Conservation (phyloP, 2,329 filamentous ascomycete genomes). For the Coniochaeta prunicola region DNA sequence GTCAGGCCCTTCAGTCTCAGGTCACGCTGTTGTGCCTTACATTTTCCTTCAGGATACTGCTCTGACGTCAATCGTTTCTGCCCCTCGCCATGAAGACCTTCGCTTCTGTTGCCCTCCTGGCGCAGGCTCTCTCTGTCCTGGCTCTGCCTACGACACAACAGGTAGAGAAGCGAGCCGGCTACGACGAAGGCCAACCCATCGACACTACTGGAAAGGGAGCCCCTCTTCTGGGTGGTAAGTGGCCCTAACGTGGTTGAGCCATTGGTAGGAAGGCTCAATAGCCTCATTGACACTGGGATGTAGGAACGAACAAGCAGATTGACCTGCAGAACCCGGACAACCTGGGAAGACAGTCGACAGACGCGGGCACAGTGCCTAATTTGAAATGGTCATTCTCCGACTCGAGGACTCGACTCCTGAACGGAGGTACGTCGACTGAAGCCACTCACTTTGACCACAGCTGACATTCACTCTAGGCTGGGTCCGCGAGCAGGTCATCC, state of each 20-base stretch:
- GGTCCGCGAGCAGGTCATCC: slow-evolving; percentile 58
- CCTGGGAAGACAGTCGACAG: slow-evolving; percentile 53
- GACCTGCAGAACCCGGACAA: slow-evolving; percentile 59
- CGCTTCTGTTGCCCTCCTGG: not conserved
- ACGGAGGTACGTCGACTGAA: slow-evolving; percentile 31
- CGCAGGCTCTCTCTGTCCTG: not conserved
- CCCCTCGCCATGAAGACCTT: not conserved
- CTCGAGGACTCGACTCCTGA: slow-evolving; percentile 54
- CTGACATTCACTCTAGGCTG: slow-evolving; percentile 32
- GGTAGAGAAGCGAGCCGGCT: slow-evolving; percentile 15
- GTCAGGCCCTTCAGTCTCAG: not conserved
- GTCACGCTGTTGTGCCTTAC: not conserved
- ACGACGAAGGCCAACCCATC: slow-evolving; percentile 47
- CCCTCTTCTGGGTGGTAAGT: slow-evolving; percentile 44
- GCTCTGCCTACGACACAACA: not conserved
- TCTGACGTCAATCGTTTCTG: not conserved
- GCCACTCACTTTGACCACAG: not conserved
- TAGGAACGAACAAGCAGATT: slow-evolving; percentile 54
- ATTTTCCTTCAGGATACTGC: not conserved
- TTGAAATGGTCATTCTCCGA: slow-evolving; percentile 65
- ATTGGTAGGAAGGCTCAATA: not conserved
- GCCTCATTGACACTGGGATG: not conserved
- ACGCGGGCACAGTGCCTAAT: slow-evolving; percentile 57
- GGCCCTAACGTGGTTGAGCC: slow-evolving; percentile 8
- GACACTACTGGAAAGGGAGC: slow-evolving; percentile 51